Evolutionary conservation across 345 rosid genomes (phyloP), one percentile per base, ranked within the genome.

Genomic region (Citrus inodora): DNA sequence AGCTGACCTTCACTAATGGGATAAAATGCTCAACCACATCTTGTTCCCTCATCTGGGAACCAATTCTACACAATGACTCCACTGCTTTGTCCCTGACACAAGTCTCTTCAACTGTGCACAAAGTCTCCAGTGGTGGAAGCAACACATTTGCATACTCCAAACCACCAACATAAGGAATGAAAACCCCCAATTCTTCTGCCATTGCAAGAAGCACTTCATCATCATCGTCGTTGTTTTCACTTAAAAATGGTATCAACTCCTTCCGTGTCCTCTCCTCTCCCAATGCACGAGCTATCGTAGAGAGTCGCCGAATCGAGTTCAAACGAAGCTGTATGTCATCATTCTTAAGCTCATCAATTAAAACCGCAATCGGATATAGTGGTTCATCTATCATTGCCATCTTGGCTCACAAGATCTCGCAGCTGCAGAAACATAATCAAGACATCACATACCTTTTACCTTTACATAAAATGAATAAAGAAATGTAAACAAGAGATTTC

Each of bases 131-230:
- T 0, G 97, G 94, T 0, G 91, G 94, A 58, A 92, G 86, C 81
- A 92, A 74, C 19, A 88, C 91, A 80, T 86, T 82, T 19, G 97
- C 93, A 58, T 85, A 74, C 80, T 92, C 92, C 76, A 90, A 82
- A 3, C 97, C 97, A 35, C 94, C 97, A 53, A 90, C 94, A 73
- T 88, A 92, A 28, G 94, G 97, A 78, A 90, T 88, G 79, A 92
- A 92, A 70, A 86, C 93, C 24, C 97, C 97, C 84, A 92, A 56
- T 80, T 92, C 97, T 75, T 92, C 94, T 0, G 94, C 92, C 97
- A 92, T 90, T 4, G 94, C 93, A 60, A 92, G 87, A 63, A 92
- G 90, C 60, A 92, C 92, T 85, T 90, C 97, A 24, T 92, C 97
- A 35, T 90, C 97, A 7, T 92, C 97, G 6, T 92, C 97, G 77